Evolutionary conservation across 2,329 filamentous ascomycete genomes (phyloP), one percentile per base, ranked within the genome.

Genomic region (Penicillium paneum): DNA sequence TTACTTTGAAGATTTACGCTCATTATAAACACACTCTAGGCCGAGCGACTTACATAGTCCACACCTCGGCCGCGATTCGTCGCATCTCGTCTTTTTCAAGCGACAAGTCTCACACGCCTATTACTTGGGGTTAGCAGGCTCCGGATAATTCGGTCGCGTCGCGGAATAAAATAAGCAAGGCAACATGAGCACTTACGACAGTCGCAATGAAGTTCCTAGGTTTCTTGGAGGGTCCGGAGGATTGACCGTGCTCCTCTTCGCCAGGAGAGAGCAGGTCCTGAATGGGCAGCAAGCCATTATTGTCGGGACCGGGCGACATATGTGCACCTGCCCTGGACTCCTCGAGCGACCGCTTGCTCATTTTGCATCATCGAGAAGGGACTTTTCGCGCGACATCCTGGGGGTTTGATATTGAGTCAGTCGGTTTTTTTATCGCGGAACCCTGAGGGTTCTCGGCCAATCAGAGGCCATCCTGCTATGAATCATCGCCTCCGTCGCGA

Each of bases 51-150:
- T 78, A 67, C 80, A 83, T 45, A 81, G 73, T 29, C 79, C 79
- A 59, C 80, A 83, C 56, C 66, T 71, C 44, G 80, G 80, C 31
- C 77, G 71, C 54, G 80, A 80, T 65, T 82, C 80, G 57, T 83
- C 80, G 64, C 80, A 83, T 69, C 79, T 67, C 17, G 79, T 81
- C 68, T 82, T 82, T 62, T 80, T 79, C 45, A 77, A 67, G 26
- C 80, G 73, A 62, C 80, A 83, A 15, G 74, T 76, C 61, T 83
- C 79, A 61, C 80, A 83, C 2, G 80, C 80, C 79, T 78, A 57
- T 57, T 44, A 49, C n/a, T 11, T 24, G 35, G 35, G 24, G 19
- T 42, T 26, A 54, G 42, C 42, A 31, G 39, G 8, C 8, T 21
- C 26, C 21, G 17, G 13, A 11, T 11, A 40, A 5, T 3, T 28